phyloP scores from a whole-genome alignment of 768 basidiomycete genomes.

The Russula earlei region DNA sequence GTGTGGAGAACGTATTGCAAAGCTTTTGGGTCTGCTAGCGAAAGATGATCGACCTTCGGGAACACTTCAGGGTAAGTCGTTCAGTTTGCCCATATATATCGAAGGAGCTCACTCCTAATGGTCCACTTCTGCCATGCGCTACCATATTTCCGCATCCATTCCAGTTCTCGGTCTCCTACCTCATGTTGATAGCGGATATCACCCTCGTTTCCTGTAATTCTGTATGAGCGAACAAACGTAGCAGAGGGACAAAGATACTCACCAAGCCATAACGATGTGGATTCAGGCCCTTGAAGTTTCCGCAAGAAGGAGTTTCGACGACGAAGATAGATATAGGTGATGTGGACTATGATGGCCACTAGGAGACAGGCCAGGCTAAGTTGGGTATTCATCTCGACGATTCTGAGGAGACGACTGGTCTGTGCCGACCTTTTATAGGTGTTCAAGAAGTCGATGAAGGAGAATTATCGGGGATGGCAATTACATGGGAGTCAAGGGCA shows the following conservation, averaged over 20 bases:
- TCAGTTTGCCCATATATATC: not conserved
- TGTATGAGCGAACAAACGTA: not conserved
- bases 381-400: conserved; percentile 2
- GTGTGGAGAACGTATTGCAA: conserved; percentile 26
- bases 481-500: not conserved
- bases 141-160: conserved; percentile 25
- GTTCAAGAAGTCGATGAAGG: not conserved
- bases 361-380: not conserved
- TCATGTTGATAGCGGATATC: conserved; percentile 21
- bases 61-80: conserved; percentile 7
- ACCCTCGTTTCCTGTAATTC: conserved; percentile 22
- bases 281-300: conserved; percentile 12
- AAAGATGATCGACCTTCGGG: not conserved
- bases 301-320: conserved; percentile 7
- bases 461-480: conserved; percentile 2
- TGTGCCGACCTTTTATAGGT: not conserved
- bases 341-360: not conserved
- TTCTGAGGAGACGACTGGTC: not conserved
- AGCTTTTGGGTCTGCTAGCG: conserved; percentile 18
- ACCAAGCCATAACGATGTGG: conserved; percentile 10
- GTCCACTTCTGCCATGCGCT: conserved; percentile 18
- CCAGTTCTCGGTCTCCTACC: conserved; percentile 23
- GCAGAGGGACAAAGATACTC: not conserved
- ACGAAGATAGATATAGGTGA: conserved; percentile 4
- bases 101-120: conserved; percentile 19